phyloP scores from a whole-genome alignment of 176 grass and related monocot genomes.

The Raddia distichophylla region DNA sequence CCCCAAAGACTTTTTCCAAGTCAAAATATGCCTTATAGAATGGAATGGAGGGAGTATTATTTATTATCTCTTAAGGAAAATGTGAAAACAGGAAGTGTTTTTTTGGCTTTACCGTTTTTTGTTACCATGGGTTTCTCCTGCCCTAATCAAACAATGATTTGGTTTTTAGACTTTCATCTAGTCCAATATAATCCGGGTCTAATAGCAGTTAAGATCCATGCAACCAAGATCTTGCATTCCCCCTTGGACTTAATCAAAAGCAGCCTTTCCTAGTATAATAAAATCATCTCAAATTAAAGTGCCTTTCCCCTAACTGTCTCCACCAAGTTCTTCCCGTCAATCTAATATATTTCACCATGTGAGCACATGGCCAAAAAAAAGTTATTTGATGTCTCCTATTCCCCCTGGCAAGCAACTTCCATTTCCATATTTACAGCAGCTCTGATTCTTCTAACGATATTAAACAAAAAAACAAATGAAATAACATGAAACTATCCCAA shows the following conservation, averaged over 20 bases:
- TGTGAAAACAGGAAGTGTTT: background rate
- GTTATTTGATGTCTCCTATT: background rate
- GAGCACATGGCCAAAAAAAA: background rate
- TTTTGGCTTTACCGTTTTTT: background rate
- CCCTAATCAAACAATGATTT: background rate
- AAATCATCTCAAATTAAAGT: background rate
- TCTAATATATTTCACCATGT: background rate
- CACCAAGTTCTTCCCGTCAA: background rate
- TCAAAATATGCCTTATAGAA: too few species aligned
- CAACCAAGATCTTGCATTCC: background rate
- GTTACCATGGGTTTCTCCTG: background rate
- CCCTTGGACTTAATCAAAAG: background rate
- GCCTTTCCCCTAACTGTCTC: background rate
- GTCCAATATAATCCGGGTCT: background rate
- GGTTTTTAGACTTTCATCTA: background rate
- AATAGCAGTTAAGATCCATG: conserved; percentile 15
- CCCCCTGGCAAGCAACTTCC: background rate
- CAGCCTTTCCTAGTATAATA: background rate
- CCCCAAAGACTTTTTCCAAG: too few species aligned
- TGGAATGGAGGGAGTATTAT: too few species aligned
- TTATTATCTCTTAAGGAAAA: background rate
- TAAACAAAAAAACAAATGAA: background rate
- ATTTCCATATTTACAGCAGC: background rate
- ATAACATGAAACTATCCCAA: background rate
- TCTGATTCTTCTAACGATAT: background rate